Conservation (phyloP, 2,329 filamentous ascomycete species). For the Mycocentrospora acerina region DNA sequence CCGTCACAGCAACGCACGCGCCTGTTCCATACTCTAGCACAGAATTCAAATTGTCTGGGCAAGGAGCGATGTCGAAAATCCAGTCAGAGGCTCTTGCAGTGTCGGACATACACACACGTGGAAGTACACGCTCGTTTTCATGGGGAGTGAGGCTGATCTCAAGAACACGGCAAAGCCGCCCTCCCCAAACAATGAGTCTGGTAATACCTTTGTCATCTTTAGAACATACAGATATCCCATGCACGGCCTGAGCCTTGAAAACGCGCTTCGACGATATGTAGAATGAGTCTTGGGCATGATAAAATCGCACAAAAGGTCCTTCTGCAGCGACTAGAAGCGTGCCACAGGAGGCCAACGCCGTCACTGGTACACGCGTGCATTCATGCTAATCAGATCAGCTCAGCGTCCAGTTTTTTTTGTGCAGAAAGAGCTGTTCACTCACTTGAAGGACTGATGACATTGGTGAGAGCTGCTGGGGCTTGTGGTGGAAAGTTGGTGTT, state of each 20-base stretch:
- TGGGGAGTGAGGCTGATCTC: constrained; percentile 18
- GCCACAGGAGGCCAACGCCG: constrained; percentile 44
- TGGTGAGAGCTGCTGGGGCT: constrained; percentile 22
- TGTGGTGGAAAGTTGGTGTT: constrained; percentile 33
- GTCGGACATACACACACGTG: constrained; percentile 20
- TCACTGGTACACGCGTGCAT: constrained; percentile 47
- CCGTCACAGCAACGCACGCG: constrained; percentile 61
- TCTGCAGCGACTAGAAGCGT: constrained; percentile 46
- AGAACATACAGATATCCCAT: constrained; percentile 63
- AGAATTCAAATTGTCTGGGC: constrained; percentile 12
- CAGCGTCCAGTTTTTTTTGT: not conserved
- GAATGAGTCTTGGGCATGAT: constrained; percentile 28
- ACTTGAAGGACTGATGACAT: constrained; percentile 40
- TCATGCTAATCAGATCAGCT: constrained; percentile 37
- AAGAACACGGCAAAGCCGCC: constrained; percentile 51
- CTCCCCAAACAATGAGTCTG: constrained; percentile 40
- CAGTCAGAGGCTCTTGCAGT: constrained; percentile 35
- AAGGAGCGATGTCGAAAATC: constrained; percentile 37
- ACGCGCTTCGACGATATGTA: constrained; percentile 47
- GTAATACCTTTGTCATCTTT: constrained; percentile 18
- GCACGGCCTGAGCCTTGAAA: constrained; percentile 70
- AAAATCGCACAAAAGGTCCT: constrained; percentile 46
- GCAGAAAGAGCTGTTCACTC: constrained; percentile 11
- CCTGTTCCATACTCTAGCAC: constrained; percentile 4
- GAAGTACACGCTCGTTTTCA: constrained; percentile 25